phyloP scores from a whole-genome alignment of 2,329 filamentous ascomycete genomes.

The Trichoderma sp. region DNA sequence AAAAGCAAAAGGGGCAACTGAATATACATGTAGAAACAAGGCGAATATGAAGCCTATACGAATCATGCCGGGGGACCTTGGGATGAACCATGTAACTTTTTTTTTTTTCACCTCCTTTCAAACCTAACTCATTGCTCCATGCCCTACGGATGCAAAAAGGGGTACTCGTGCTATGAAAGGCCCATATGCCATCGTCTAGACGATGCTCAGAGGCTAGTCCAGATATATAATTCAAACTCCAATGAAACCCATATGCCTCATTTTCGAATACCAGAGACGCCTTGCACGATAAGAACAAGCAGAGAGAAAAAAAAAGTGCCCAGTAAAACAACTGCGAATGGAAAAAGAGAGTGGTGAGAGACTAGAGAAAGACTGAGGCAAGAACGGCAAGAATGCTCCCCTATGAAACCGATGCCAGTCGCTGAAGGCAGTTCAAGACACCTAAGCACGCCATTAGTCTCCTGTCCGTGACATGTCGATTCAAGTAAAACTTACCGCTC shows the following conservation, averaged over 20 bases:
- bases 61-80: not conserved
- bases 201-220: slow-evolving; percentile 2
- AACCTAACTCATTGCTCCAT: not conserved
- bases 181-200: slow-evolving; percentile 15
- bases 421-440: slow-evolving; percentile 49
- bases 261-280: slow-evolving; percentile 26
- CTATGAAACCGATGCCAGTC: slow-evolving; percentile 41
- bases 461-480: not conserved
- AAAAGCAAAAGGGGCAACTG: too few relatives aligned
- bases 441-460: slow-evolving; percentile 37
- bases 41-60: not conserved
- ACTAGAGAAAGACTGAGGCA: not conserved
- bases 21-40: too few relatives aligned
- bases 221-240: slow-evolving; percentile 24
- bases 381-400: not conserved
- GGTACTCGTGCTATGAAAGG: slow-evolving; percentile 13
- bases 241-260: slow-evolving; percentile 17
- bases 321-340: not conserved
- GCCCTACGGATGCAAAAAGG: not conserved
- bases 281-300: slow-evolving; percentile 11
- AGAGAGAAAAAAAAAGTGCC: not conserved
- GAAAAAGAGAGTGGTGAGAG: not conserved
- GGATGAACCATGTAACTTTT: not conserved
- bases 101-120: not conserved
- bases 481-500: slow-evolving; percentile 64